These are phyloP conservation scores for Lentinula edodes DNA, from an alignment of 768 basidiomycete genomes.

Conservation along the genomic window DNA sequence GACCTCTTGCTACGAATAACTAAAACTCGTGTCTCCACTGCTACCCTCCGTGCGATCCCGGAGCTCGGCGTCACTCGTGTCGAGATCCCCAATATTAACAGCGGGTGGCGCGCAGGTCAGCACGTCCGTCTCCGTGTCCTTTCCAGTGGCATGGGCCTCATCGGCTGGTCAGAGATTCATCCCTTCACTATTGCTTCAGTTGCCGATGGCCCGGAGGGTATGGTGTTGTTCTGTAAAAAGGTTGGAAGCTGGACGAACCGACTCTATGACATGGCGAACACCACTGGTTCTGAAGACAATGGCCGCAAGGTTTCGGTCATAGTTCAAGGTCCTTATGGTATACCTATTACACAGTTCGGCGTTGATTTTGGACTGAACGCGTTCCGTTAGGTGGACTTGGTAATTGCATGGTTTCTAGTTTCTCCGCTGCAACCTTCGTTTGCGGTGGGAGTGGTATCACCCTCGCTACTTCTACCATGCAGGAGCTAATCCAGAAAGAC, in stretches of 20 bases:
- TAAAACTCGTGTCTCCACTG: conserved; percentile 42
- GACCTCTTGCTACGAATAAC: conserved; percentile 41
- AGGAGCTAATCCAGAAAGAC: conserved; percentile 40
- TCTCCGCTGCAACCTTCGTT: conserved; percentile 46
- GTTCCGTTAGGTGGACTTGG: conserved; percentile 31
- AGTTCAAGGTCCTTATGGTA: conserved; percentile 41
- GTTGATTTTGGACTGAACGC: conserved; percentile 10
- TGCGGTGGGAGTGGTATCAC: conserved; percentile 59
- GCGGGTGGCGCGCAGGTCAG: conserved; percentile 60
- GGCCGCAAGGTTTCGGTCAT: conserved; percentile 25
- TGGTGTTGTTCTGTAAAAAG: conserved; percentile 46
- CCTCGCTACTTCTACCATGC: conserved; percentile 39
- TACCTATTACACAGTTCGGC: neutral
- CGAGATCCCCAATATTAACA: conserved; percentile 35
- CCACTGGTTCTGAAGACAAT: conserved; percentile 9
- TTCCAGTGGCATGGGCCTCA: conserved; percentile 30
- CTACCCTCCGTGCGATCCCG: conserved; percentile 39
- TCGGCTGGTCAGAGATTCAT: conserved; percentile 42
- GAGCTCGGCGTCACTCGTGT: conserved; percentile 42
- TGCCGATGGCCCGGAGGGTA: conserved; percentile 36
- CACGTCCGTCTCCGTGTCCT: conserved; percentile 53
- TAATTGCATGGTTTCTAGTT: conserved; percentile 39
- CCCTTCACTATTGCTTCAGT: conserved; percentile 58
- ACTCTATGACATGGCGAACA: conserved; percentile 31
- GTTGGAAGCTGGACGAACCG: conserved; percentile 34